Evolutionary conservation across 345 rosid genomes (phyloP).

Genomic region (Punica granatum): DNA sequence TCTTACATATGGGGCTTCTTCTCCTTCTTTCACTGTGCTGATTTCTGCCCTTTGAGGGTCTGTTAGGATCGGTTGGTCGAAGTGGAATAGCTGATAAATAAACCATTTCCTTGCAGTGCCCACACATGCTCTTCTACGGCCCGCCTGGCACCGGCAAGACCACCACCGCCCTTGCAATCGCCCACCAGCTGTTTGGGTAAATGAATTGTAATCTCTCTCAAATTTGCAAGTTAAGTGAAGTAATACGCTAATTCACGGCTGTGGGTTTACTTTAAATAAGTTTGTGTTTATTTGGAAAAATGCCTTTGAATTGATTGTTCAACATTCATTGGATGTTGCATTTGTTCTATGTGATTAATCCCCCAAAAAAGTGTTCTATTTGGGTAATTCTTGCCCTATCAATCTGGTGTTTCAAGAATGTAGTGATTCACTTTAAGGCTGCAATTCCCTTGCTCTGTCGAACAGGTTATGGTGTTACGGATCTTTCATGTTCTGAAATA

Average conservation of each 20-base stretch:
- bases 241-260: neutral
- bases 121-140: slow-evolving; percentile 96
- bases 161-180: slow-evolving; percentile 93
- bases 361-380: neutral
- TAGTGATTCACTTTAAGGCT: neutral
- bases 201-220: neutral
- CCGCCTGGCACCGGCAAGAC: slow-evolving; percentile 99
- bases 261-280: neutral
- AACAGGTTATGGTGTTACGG: neutral
- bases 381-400: neutral
- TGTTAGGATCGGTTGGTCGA: neutral
- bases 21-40: neutral
- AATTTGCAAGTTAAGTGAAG: neutral
- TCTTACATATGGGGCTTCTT: neutral
- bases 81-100: neutral
- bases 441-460: neutral
- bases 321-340: neutral
- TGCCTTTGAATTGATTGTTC: neutral
- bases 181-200: slow-evolving; percentile 89
- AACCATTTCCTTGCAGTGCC: slow-evolving; percentile 38
- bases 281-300: neutral
- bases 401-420: neutral
- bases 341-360: neutral
- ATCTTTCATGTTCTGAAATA: neutral
- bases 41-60: neutral